Conservation (phyloP, 305 asterid species). For the Solanum chacoense region DNA sequence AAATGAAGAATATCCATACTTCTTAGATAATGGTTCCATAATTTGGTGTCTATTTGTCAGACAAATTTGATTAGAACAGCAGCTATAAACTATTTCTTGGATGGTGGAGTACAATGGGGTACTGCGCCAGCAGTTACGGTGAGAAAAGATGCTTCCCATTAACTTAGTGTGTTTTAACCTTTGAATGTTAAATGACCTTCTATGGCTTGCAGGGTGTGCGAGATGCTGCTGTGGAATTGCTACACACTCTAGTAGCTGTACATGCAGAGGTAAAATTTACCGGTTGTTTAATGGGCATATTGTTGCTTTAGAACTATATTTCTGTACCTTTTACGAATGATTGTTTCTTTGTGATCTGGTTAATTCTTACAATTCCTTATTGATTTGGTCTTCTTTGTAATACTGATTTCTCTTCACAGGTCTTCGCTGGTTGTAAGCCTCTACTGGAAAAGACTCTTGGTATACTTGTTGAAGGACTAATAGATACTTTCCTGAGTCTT, state of each 20-base stretch:
- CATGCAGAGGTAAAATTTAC: constrained; percentile 77
- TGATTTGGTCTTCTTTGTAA: not conserved
- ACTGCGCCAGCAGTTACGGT: constrained; percentile 89
- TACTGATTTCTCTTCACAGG: constrained; percentile 35
- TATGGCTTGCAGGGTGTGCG: constrained; percentile 72
- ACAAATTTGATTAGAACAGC: constrained; percentile 81
- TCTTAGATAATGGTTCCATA: not conserved
- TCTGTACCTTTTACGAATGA: not conserved
- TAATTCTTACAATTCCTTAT: not conserved
- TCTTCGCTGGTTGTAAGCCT: constrained; percentile 91
- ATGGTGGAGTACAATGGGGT: constrained; percentile 95
- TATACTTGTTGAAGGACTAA: constrained; percentile 89
- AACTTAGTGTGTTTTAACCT: not conserved
- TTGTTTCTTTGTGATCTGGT: not conserved
- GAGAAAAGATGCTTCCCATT: constrained; percentile 13
- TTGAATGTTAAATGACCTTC: not conserved
- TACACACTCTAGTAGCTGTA: constrained; percentile 87
- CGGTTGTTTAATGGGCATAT: not conserved
- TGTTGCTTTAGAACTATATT: not conserved
- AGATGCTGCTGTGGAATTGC: constrained; percentile 90
- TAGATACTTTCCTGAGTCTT: constrained; percentile 79
- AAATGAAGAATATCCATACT: not conserved
- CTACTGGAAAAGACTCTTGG: constrained; percentile 87
- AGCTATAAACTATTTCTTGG: constrained; percentile 85
- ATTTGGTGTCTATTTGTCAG: constrained; percentile 23